Evolutionary conservation across 2,329 filamentous ascomycete genomes (phyloP).

Genomic region (Malbranchea zuffiana): DNA sequence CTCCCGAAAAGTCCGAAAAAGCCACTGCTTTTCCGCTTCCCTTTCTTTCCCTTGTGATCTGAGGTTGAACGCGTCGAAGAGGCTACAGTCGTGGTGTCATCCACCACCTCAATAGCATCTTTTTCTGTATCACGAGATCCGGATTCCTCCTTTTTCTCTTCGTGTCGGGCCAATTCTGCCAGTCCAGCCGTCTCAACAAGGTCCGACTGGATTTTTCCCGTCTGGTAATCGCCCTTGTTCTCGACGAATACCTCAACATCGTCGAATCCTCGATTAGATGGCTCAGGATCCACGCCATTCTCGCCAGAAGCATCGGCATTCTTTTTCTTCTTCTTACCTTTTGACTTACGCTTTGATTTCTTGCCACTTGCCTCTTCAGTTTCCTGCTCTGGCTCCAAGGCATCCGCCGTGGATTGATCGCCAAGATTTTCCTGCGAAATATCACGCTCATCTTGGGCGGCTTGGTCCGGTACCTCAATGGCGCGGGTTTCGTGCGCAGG

Average conservation of each 20-base stretch:
- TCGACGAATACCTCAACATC: background rate
- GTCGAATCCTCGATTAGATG: background rate
- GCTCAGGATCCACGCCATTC: background rate
- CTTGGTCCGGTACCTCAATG: too few relatives aligned
- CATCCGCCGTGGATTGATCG: too few relatives aligned
- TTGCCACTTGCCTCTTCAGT: slow-evolving; percentile 3
- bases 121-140: background rate
- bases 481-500: too few relatives aligned
- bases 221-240: too few relatives aligned
- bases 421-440: too few relatives aligned
- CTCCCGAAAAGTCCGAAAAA: background rate
- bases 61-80: too few relatives aligned
- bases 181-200: background rate
- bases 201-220: too few relatives aligned
- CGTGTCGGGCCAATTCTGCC: too few relatives aligned
- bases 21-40: background rate
- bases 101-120: background rate
- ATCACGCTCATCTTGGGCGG: too few relatives aligned
- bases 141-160: background rate
- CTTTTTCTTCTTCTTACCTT: slow-evolving; percentile 12
- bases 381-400: slow-evolving; percentile 5
- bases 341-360: slow-evolving; percentile 15
- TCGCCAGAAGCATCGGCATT: slow-evolving; percentile 1
- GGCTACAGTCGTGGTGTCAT: too few relatives aligned
- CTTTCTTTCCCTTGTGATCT: background rate